A percentile compares a stretch with the other conserved stretches of the same genome.
Conservation (phyloP, 495 filamentous ascomycete species). For the Bathelium albidoporum region DNA sequence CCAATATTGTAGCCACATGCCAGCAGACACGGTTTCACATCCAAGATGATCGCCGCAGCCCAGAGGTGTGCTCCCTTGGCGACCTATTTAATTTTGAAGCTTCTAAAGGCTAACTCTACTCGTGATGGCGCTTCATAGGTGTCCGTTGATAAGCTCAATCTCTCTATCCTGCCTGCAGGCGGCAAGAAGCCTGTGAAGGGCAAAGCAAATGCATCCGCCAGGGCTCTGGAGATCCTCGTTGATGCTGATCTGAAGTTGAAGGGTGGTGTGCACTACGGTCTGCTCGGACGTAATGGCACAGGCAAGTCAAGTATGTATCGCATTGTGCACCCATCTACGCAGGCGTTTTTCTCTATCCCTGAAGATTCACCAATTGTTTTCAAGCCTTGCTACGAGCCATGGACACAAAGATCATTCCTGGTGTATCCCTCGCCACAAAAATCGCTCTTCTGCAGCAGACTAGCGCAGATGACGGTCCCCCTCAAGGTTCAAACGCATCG, state of each 20-base stretch:
- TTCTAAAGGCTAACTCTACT: not conserved
- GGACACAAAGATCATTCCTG: conserved; percentile 67
- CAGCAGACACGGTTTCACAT: conserved; percentile 16
- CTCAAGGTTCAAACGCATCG: conserved; percentile 21
- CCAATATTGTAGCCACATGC: conserved; percentile 8
- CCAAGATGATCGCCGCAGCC: conserved; percentile 1
- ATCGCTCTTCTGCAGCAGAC: conserved; percentile 69
- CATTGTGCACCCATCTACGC: not conserved
- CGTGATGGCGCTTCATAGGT: conserved; percentile 15
- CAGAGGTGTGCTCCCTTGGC: conserved; percentile 3
- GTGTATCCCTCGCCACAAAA: conserved; percentile 57
- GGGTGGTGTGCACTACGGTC: conserved; percentile 57
- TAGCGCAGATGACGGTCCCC: conserved; percentile 11
- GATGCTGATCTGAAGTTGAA: conserved; percentile 61
- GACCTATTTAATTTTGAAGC: not conserved
- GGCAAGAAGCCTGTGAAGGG: conserved; percentile 28
- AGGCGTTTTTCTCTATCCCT: not conserved
- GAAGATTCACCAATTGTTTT: conserved; percentile 7
- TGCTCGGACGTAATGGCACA: conserved; percentile 67
- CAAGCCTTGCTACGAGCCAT: conserved; percentile 62
- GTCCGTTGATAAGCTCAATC: conserved; percentile 26
- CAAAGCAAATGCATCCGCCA: conserved; percentile 43
- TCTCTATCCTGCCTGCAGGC: conserved; percentile 14
- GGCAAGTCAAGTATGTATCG: conserved; percentile 62
- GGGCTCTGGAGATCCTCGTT: conserved; percentile 55